These are phyloP conservation scores for Tetrapisispora phaffii DNA, from an alignment of 805 yeast species.

Conservation along the genomic window DNA sequence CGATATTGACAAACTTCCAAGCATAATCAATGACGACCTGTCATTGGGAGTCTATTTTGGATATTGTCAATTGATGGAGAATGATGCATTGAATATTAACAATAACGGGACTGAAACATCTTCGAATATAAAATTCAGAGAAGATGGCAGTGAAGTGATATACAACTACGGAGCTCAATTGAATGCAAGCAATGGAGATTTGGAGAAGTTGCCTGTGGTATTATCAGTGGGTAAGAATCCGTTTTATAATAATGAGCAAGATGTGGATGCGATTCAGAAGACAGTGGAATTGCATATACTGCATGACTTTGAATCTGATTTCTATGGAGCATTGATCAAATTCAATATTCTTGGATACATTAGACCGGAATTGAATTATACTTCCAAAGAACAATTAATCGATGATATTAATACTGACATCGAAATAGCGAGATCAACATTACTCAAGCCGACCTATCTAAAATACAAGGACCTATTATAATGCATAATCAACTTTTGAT, in stretches of 20 bases:
- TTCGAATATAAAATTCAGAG: conserved; percentile 12
- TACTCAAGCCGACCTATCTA: conserved; percentile 5
- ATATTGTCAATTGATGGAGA: conserved; percentile 37
- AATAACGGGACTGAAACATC: conserved; percentile 9
- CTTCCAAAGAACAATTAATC: conserved; percentile 74
- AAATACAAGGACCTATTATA: conserved; percentile 4
- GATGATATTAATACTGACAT: conserved; percentile 78
- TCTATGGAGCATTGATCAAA: conserved; percentile 73
- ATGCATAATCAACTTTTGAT: no score
- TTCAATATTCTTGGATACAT: conserved; percentile 77
- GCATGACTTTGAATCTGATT: conserved; percentile 54
- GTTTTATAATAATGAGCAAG: conserved; percentile 65
- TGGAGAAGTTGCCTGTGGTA: conserved; percentile 67
- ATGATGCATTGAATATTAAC: conserved; percentile 2
- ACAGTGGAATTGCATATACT: conserved; percentile 83
- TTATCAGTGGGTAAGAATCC: conserved; percentile 97
- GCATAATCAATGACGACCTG: conserved; percentile 18
- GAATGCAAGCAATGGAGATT: conserved; percentile 25
- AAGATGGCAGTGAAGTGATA: conserved; percentile 36
- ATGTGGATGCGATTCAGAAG: conserved; percentile 67
- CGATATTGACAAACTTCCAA: conserved; percentile 43
- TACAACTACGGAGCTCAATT: conserved; percentile 55
- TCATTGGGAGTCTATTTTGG: conserved; percentile 87
- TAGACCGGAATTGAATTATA: conserved; percentile 82
- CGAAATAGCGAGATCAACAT: conserved; percentile 38